A percentile compares a stretch with the other conserved stretches of the same genome.
Conservation (phyloP, 108 stramenopile genomes). For the Stephanodiscus triporus region DNA sequence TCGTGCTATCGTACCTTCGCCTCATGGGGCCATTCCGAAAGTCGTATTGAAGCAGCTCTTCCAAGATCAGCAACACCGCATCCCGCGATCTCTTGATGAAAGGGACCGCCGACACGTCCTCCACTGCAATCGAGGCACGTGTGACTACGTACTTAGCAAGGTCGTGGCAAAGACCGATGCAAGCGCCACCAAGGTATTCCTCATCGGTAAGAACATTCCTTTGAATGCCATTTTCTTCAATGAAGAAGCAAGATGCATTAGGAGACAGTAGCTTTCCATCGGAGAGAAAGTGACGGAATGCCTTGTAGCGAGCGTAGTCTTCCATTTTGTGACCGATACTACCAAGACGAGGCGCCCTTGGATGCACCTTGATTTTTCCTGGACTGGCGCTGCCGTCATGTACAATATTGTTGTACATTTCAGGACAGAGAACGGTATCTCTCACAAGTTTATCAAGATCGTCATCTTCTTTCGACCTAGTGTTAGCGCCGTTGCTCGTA, state of each 20-base stretch:
- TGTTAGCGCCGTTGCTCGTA: background rate
- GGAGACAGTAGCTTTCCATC: constrained; percentile 2
- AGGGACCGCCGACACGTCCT: constrained; percentile 37
- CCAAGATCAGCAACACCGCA: constrained; percentile 58
- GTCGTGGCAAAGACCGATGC: constrained; percentile 75
- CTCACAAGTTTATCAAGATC: constrained; percentile 21
- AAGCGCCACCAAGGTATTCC: constrained; percentile 80
- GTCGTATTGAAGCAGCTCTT: constrained; percentile 80
- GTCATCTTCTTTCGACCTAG: constrained; percentile 21
- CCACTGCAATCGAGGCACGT: constrained; percentile 59
- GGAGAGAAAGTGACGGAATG: constrained; percentile 16
- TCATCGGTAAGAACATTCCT: constrained; percentile 66
- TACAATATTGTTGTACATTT: constrained; percentile 30
- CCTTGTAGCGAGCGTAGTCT: constrained; percentile 64
- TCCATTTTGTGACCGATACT: constrained; percentile 61
- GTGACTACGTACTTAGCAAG: constrained; percentile 69
- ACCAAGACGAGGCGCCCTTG: constrained; percentile 48
- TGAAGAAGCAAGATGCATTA: background rate
- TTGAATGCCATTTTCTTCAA: constrained; percentile 3
- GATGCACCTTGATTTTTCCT: constrained; percentile 14
- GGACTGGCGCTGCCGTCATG: constrained; percentile 6
- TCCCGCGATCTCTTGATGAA: constrained; percentile 62
- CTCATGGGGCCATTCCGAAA: constrained; percentile 94
- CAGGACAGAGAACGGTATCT: constrained; percentile 17
- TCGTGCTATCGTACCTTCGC: constrained; percentile 85